Percentiles rank a stretch among this genome's conserved stretches.
These are phyloP conservation scores for Alternaria postmessia DNA, from an alignment of 2,329 filamentous ascomycete genomes.

Conservation along the genomic window DNA sequence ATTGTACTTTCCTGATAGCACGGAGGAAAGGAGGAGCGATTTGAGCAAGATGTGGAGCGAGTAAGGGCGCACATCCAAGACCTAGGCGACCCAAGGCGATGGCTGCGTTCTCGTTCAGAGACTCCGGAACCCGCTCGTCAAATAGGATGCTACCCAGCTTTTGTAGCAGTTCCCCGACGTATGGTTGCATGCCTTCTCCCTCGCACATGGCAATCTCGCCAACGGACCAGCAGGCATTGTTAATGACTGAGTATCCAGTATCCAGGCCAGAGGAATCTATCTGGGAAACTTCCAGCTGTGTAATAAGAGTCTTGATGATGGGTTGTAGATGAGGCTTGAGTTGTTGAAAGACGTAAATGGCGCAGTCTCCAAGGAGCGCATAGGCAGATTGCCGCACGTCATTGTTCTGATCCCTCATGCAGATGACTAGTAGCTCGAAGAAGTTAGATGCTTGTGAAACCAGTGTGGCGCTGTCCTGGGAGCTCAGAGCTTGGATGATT, in stretches of 20 bases:
- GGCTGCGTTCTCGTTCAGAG: constrained; percentile 90
- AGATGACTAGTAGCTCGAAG: constrained; percentile 89
- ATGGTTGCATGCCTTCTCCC: constrained; percentile 75
- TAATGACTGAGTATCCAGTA: constrained; percentile 88
- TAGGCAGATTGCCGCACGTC: constrained; percentile 97
- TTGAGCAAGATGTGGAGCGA: constrained; percentile 79
- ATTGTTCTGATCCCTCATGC: constrained; percentile 89
- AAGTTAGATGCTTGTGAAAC: constrained; percentile 80
- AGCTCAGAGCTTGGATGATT: constrained; percentile 87
- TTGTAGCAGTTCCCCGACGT: constrained; percentile 77
- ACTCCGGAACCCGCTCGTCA: constrained; percentile 84
- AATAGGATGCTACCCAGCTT: constrained; percentile 83
- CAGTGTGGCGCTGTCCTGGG: constrained; percentile 76
- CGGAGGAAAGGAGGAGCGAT: constrained; percentile 85
- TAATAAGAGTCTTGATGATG: constrained; percentile 82
- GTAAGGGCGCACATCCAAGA: constrained; percentile 74
- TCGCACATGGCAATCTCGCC: constrained; percentile 90
- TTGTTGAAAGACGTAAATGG: constrained; percentile 87
- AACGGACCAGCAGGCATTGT: constrained; percentile 97
- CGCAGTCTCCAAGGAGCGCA: constrained; percentile 91
- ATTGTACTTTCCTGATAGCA: constrained; percentile 83
- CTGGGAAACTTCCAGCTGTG: constrained; percentile 77
- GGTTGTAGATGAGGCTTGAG: constrained; percentile 76
- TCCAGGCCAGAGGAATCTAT: constrained; percentile 82
- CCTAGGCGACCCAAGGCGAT: constrained; percentile 91